These are phyloP conservation scores for Hanseniaspora pseudoguilliermondii DNA, from an alignment of 805 yeast genomes.

Conservation along the genomic window DNA sequence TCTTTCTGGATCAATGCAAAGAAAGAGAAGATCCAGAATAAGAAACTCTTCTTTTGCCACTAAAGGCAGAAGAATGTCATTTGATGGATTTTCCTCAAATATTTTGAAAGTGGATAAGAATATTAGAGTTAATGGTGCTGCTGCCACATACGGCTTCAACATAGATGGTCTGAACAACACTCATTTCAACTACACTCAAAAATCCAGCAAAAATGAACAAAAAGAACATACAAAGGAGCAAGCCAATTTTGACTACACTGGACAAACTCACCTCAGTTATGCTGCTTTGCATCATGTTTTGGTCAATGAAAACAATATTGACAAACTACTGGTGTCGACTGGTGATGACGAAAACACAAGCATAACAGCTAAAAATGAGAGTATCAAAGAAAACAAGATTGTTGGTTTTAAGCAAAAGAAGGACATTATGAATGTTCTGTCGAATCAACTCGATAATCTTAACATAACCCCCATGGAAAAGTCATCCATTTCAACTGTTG, in stretches of 20 bases:
- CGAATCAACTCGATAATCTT: neutral
- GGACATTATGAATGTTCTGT: neutral
- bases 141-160: neutral
- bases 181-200: neutral
- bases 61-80: neutral
- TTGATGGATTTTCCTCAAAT: constrained; percentile 10
- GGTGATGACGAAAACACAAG: neutral
- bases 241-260: neutral
- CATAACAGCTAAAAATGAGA: neutral
- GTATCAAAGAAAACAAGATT: neutral
- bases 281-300: neutral
- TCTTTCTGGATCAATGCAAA: neutral
- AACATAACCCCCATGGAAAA: neutral
- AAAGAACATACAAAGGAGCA: neutral
- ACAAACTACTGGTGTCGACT: neutral
- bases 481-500: neutral
- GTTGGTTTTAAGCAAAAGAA: neutral
- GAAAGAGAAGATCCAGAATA: neutral
- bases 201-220: neutral
- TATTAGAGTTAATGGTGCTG: neutral
- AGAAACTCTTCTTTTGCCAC: neutral
- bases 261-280: neutral
- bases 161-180: neutral
- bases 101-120: constrained; percentile 9
- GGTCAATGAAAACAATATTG: neutral